Evolutionary conservation across 306 rosid species (phyloP).

Genomic region (Morella rubra): DNA sequence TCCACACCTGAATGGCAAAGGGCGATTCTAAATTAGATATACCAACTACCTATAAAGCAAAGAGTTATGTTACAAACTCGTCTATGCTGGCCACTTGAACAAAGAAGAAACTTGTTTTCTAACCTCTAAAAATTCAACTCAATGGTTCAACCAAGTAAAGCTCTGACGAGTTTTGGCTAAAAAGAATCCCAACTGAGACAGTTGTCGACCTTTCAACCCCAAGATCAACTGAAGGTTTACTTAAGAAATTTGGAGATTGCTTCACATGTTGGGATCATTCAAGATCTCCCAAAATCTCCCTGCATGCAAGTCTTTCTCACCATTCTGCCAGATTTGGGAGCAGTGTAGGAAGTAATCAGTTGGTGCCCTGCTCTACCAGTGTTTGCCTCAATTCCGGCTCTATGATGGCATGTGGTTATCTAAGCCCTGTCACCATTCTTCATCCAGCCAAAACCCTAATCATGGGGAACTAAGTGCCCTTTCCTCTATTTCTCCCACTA

Average conservation of each 20-base stretch:
- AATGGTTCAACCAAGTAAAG: background rate
- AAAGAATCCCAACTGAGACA: background rate
- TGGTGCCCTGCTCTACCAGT: background rate
- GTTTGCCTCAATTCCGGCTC: background rate
- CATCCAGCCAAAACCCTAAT: background rate
- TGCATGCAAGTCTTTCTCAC: background rate
- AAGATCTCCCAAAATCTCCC: background rate
- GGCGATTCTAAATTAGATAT: background rate
- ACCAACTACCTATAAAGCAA: background rate
- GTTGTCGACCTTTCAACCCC: background rate
- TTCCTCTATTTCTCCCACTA: background rate
- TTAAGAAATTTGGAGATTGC: background rate
- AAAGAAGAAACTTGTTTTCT: background rate
- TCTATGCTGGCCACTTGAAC: background rate
- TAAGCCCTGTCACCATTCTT: background rate
- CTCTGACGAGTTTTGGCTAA: background rate
- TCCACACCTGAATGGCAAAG: background rate
- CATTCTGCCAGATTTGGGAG: background rate
- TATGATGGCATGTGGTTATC: background rate
- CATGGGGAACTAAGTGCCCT: background rate
- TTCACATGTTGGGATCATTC: background rate
- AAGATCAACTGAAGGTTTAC: background rate
- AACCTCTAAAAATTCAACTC: background rate
- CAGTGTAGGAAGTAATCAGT: background rate
- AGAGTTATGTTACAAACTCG: background rate